Conservation (phyloP, 768 basidiomycete genomes). For the Sarcodon aspratus region DNA sequence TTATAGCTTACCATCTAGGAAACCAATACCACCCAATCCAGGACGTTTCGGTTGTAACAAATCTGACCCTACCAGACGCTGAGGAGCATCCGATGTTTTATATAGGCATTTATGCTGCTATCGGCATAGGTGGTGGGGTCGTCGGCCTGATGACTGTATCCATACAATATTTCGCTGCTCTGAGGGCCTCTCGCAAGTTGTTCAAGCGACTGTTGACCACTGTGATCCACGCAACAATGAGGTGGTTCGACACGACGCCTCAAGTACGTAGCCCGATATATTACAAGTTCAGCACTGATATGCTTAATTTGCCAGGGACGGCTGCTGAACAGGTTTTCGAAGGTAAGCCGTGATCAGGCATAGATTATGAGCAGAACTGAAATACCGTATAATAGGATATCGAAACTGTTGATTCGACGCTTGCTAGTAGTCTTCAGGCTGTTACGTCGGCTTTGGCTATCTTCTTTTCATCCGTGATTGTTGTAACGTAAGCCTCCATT, state of each 20-base stretch:
- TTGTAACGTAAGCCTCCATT: slow-evolving; percentile 41
- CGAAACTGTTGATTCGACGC: slow-evolving; percentile 73
- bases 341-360: slow-evolving; percentile 22
- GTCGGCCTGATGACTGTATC: slow-evolving; percentile 32
- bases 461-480: slow-evolving; percentile 67
- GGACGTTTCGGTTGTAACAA: not conserved
- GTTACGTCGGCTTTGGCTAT: slow-evolving; percentile 72
- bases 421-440: slow-evolving; percentile 56
- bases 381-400: slow-evolving; percentile 38
- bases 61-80: slow-evolving; percentile 30
- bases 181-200: slow-evolving; percentile 23
- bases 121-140: slow-evolving; percentile 39
- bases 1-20: slow-evolving; percentile 13
- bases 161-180: slow-evolving; percentile 51
- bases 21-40: slow-evolving; percentile 3
- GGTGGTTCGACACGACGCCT: slow-evolving; percentile 78
- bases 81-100: slow-evolving; percentile 60
- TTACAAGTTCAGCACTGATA: not conserved
- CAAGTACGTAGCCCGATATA: slow-evolving; percentile 33
- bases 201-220: slow-evolving; percentile 47
- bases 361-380: not conserved
- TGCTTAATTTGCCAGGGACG: slow-evolving; percentile 34
- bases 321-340: slow-evolving; percentile 80
- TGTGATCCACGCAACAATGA: slow-evolving; percentile 75
- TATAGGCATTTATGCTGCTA: slow-evolving; percentile 51